Conservation (phyloP, 805 yeast species). For the Saturnispora serradocipensis region DNA sequence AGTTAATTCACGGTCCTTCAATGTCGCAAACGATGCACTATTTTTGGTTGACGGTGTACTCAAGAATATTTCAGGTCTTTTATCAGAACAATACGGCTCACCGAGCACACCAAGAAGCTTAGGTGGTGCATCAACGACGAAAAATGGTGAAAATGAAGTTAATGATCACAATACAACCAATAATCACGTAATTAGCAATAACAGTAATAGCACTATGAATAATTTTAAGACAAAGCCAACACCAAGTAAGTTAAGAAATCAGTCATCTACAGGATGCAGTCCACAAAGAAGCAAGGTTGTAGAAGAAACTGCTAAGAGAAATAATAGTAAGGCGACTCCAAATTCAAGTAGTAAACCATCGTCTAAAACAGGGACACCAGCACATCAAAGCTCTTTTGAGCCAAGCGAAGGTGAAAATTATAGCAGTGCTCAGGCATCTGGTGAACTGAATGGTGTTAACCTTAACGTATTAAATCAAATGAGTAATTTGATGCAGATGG, state of each 20-base stretch:
- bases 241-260: neutral
- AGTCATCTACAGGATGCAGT: neutral
- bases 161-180: neutral
- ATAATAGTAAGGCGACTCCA: neutral
- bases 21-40: slow-evolving; percentile 69
- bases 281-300: neutral
- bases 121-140: neutral
- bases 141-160: neutral
- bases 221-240: neutral
- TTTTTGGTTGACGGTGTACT: slow-evolving; percentile 62
- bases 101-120: slow-evolving; percentile 2
- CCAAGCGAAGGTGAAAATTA: neutral
- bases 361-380: neutral
- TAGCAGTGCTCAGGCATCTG: neutral
- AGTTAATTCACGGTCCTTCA: slow-evolving; percentile 67
- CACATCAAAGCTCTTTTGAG: neutral
- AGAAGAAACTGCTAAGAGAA: neutral
- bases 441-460: slow-evolving; percentile 2
- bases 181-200: neutral
- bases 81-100: slow-evolving; percentile 21
- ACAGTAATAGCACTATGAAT: neutral
- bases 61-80: slow-evolving; percentile 65
- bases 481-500: slow-evolving; percentile 6
- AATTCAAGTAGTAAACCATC: neutral
- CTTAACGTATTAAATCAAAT: slow-evolving; percentile 3